Evolutionary conservation across 192 early-diverging fungal genomes (phyloP), one percentile per base, ranked within the genome.

Genomic region (Umbelopsis sp.): DNA sequence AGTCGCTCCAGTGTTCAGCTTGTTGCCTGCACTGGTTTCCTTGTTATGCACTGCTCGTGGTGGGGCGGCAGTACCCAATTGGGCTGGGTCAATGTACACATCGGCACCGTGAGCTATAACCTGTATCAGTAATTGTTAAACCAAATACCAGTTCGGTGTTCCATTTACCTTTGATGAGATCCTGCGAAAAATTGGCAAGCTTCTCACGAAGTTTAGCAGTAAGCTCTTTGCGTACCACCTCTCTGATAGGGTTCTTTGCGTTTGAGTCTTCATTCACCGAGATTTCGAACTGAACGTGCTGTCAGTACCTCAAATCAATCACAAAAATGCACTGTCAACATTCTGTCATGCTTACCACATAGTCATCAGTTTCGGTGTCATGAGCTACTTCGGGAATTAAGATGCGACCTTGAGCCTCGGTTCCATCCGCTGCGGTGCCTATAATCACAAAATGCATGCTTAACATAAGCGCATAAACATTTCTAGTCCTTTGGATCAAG

Each of bases 351-450:
- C 82, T 76, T 86, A 92, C 88, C 68, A 91, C 91, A 74, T 92
- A 86, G 66, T 96, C 95, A 66, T 92, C 90, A 21, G 77, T 52
- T 4, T 94, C 91, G 4, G 91, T 93, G 78, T 97, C 95, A 76
- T 98, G 93, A 47, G 94, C 92, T 46, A 93, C 90, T 74, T 98
- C 97, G 9, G 94, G 94, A 51, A 97, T 86, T 20, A 86, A 80
- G 72, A 98, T 93, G 46, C 81, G 90, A 3, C 97, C 97, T 35
- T 81, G 75, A 18, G 84, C 89, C 46, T 79, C 75, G 20, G 79
- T 88, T 35, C 87, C 94, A 72, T 88, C 84, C 8, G 85, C 51
- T 23, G 81, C 72, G 51, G 75, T 75, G 27, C 85, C 87, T 89
- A 52, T 18, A 15, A 8, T 1, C 22, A 35, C 18, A 44, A 8